Conservation (phyloP, 1,139 yeast species). For the Candida anutae region DNA sequence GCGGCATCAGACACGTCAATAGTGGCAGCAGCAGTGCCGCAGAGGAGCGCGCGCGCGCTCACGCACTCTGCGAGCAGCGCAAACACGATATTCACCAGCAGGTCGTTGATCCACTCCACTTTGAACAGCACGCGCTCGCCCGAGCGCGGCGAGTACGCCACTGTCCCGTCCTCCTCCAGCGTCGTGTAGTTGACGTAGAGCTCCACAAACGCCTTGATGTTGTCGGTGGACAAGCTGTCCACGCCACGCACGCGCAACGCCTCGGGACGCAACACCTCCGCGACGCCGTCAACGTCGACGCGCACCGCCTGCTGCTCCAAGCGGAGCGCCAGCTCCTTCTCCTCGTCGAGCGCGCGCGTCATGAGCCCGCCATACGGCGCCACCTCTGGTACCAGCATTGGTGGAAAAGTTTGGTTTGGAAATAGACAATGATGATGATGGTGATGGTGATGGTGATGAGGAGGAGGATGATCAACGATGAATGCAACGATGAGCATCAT, state of each 20-base stretch:
- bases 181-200: slow-evolving; percentile 36
- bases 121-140: slow-evolving; percentile 30
- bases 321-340: slow-evolving; percentile 23
- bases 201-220: slow-evolving; percentile 50
- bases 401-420: too few relatives aligned
- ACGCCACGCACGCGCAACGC: slow-evolving; percentile 56
- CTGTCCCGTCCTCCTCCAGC: slow-evolving; percentile 14
- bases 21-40: slow-evolving; percentile 1
- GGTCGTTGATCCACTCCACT: slow-evolving; percentile 68
- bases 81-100: slow-evolving; percentile 49
- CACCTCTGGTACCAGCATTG: slow-evolving; percentile 26
- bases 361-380: slow-evolving; percentile 41
- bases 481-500: too few relatives aligned
- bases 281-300: slow-evolving; percentile 23
- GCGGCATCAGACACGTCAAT: slow-evolving; percentile 8
- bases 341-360: slow-evolving; percentile 33
- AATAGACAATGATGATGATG: too few relatives aligned
- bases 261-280: slow-evolving; percentile 34
- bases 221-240: slow-evolving; percentile 58
- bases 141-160: slow-evolving; percentile 19
- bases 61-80: slow-evolving; percentile 34
- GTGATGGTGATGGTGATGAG: too few relatives aligned
- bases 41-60: slow-evolving; percentile 5
- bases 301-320: slow-evolving; percentile 28
- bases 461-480: too few relatives aligned